These are phyloP conservation scores for Wickerhamomyces bovis DNA, from an alignment of 805 yeast species.

Conservation along the genomic window DNA sequence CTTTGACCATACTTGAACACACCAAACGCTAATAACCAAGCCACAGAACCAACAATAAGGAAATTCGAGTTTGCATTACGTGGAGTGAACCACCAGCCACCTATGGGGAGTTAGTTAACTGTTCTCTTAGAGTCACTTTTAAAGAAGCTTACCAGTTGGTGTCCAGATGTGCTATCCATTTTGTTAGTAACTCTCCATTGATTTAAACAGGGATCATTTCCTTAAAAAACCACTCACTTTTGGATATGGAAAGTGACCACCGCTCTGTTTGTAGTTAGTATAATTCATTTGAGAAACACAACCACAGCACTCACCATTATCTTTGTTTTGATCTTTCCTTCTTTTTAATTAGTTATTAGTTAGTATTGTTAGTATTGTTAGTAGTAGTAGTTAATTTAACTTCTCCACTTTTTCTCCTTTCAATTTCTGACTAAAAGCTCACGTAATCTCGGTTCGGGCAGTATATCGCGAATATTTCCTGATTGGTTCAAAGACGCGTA, in stretches of 20 bases:
- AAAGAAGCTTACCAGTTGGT: conserved; percentile 24
- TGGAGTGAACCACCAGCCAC: conserved; percentile 25
- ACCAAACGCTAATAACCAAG: conserved; percentile 12
- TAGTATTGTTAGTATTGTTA: no score
- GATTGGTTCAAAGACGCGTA: not conserved
- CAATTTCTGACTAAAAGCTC: not conserved
- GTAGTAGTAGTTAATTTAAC: no score
- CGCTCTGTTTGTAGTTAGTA: conserved; percentile 8
- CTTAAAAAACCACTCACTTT: conserved; percentile 12
- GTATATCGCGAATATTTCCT: not conserved
- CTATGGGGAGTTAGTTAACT: conserved; percentile 15
- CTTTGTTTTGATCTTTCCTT: not conserved
- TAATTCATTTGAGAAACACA: no score
- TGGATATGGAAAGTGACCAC: conserved; percentile 21
- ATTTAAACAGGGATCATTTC: no score
- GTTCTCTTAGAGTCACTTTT: no score
- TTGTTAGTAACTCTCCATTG: conserved; percentile 5
- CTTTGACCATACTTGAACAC: conserved; percentile 15
- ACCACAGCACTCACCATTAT: not conserved
- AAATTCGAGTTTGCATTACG: conserved; percentile 19
- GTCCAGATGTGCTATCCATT: conserved; percentile 20
- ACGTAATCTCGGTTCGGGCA: not conserved
- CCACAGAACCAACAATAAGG: conserved; percentile 9
- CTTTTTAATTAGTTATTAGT: no score
- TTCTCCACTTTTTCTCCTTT: not conserved